phyloP scores from a whole-genome alignment of 2,329 filamentous ascomycete genomes.

The Cladosporium sp. region DNA sequence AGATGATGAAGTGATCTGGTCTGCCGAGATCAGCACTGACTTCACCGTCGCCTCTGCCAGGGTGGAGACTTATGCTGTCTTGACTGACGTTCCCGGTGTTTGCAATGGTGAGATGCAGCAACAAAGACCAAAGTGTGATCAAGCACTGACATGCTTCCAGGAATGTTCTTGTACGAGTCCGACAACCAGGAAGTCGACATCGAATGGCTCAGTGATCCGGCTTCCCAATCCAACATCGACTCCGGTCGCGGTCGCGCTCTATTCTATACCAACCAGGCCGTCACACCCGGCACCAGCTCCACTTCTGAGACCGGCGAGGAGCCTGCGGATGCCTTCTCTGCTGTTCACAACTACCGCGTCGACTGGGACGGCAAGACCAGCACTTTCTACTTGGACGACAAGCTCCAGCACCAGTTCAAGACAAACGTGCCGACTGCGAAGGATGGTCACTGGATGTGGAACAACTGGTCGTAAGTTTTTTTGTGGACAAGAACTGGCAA shows the following conservation, averaged over 20 bases:
- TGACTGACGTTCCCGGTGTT: slow-evolving; percentile 24
- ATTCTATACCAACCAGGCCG: slow-evolving; percentile 29
- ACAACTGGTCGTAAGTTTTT: slow-evolving; percentile 28
- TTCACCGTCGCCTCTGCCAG: slow-evolving; percentile 25
- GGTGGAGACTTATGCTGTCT: slow-evolving; percentile 25
- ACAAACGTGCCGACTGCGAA: slow-evolving; percentile 26
- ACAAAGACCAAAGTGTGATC: not conserved
- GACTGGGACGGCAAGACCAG: slow-evolving; percentile 27
- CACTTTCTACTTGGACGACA: slow-evolving; percentile 28
- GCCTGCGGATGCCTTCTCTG: slow-evolving; percentile 22
- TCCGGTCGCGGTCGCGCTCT: slow-evolving; percentile 23
- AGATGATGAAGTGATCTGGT: slow-evolving; percentile 20
- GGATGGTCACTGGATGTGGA: slow-evolving; percentile 29
- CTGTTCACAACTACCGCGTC: slow-evolving; percentile 29
- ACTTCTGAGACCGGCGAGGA: slow-evolving; percentile 16
- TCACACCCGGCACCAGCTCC: not conserved
- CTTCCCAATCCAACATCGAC: slow-evolving; percentile 25
- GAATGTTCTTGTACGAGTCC: slow-evolving; percentile 29
- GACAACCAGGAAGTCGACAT: slow-evolving; percentile 32
- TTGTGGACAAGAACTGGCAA: not conserved
- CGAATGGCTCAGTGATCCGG: slow-evolving; percentile 29
- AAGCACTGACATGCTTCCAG: slow-evolving; percentile 15
- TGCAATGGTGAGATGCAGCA: slow-evolving; percentile 21
- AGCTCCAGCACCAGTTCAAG: slow-evolving; percentile 19
- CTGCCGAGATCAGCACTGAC: slow-evolving; percentile 24